Evolutionary conservation across 495 filamentous ascomycete genomes (phyloP), one percentile per base, ranked within the genome.

Genomic region (Penicillium nucicola): DNA sequence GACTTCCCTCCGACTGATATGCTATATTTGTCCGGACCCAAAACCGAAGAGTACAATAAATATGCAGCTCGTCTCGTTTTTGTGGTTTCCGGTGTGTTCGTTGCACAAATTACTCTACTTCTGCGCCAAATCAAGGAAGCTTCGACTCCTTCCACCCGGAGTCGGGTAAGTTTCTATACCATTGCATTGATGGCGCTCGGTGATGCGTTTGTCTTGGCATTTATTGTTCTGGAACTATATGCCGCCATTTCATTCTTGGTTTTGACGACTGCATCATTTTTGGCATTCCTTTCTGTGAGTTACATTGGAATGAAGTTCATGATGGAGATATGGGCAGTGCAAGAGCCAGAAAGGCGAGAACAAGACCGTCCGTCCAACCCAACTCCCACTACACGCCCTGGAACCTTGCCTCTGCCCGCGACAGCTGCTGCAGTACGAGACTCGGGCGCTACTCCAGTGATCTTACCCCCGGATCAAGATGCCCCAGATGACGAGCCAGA

Each of bases 71-170:
- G 76, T 28, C 84, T 85, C 64, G 76, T 90, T 14, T 75, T 95
- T 14, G 67, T 82, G 9, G 82, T 89, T 55, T 83, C 83, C 10
- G 65, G 75, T 14, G 68, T 88, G 3, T 69, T 89, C 37, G 79
- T 81, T 55, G 81, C 70, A 1, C 90, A 97, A 61, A 77, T 96
- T 15, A 74, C 81, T 45, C 70, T 96, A 9, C 77, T 95, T 38
- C 82, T 92, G 53, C 71, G 81, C 38, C 93, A 98, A 69, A 87
- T 95, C 71, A 92, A 91, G 64, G 90, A 97, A 56, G 83, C 91
- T 4, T 90, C 83, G 28, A 98, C 93, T 5, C 92, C 93, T n/a
- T 97, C 92, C 1, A 98, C 92, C 0, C 75, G 90, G 36, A 92
- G 89, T 55, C 82, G 93, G 13, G 81, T 97, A 64, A 96, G 92